Base-by-base conservation (phyloP, 805 yeast species). In the Debaryomyces castellii region DNA sequence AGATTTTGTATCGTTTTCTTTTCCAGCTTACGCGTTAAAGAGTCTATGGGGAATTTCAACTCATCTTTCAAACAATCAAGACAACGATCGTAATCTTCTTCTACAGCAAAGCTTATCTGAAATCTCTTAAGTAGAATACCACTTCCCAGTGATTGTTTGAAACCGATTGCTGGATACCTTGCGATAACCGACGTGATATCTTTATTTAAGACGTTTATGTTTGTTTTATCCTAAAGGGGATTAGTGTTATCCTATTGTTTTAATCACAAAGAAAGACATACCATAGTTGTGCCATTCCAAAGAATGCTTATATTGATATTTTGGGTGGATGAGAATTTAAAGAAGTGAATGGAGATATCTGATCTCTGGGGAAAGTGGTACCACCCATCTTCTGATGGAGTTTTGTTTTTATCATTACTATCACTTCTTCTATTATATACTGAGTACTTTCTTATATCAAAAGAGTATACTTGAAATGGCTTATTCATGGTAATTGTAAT, bases 281-380 rank as follows among this genome's bases (percentile, higher is more conserved):
- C 62, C 12, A 60, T 40, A 5, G 43, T 49, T 4, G 59, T 50
- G 2, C 53, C 60, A 27, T 51, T 58, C 64, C 65, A 62, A 5
- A 42, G 22, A 4, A 62, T 46, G 14, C 36, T 39, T 22, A 43
- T 33, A 12, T 35, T 35, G n/a, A 22, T 43, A 25, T 4, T 50
- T 39, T 24, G 46, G 45, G 9, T 45, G 22, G 21, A 45, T 37
- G 40, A 23, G 39, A 22, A 36, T 11, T 44, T 34, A 17, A 53
- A 43, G 40, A 63, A 50, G 24, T 48, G 48, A 12, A 60, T 41
- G 5, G 57, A 47, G 10, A 63, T 18, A 32, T 59, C 64, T 8
- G 64, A 48, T 17, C 66, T 43, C 34, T 66, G 66, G 2, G 72
- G 72, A 34, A 50, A 58, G 44, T 67, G 71, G 44, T 51, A 47